phyloP scores from a whole-genome alignment of 164 flowering plant species.

The Berberis thunbergii region DNA sequence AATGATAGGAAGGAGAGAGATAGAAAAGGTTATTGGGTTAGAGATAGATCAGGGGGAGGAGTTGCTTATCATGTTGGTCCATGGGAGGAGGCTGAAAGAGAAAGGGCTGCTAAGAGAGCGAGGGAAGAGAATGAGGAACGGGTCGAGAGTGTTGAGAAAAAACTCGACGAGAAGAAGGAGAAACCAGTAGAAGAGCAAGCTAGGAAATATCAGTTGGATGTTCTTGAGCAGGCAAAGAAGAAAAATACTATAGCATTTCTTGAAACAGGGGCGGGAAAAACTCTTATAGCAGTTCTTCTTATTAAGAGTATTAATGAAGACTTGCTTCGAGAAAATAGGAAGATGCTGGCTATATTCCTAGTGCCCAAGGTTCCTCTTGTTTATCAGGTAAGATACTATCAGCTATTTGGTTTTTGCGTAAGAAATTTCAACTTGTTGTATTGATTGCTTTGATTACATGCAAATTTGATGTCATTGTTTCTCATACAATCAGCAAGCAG shows the following conservation, averaged over 20 bases:
- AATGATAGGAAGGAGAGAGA: constrained; percentile 44
- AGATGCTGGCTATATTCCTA: constrained; percentile 85
- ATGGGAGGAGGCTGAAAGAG: constrained; percentile 70
- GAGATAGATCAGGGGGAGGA: constrained; percentile 62
- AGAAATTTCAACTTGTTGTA: neutral
- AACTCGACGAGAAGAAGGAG: constrained; percentile 41
- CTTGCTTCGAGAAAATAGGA: constrained; percentile 54
- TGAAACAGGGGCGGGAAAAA: constrained; percentile 98
- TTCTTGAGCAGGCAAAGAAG: constrained; percentile 90
- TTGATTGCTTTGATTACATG: neutral
- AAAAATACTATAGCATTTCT: constrained; percentile 96
- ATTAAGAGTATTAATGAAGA: constrained; percentile 57
- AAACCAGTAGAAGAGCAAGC: constrained; percentile 73
- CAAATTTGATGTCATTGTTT: constrained; percentile 4
- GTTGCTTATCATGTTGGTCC: constrained; percentile 55
- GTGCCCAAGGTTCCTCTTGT: constrained; percentile 98
- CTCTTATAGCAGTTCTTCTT: constrained; percentile 91
- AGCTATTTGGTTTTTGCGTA: neutral
- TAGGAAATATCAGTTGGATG: constrained; percentile 86
- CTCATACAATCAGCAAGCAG: constrained; percentile 77
- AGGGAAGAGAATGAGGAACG: constrained; percentile 27
- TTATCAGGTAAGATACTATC: constrained; percentile 59
- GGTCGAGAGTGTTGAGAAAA: constrained; percentile 31
- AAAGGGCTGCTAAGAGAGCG: constrained; percentile 31
- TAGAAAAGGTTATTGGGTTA: constrained; percentile 83